These are phyloP conservation scores for Mycena sanguinolenta DNA, from an alignment of 768 basidiomycete species.

Conservation along the genomic window DNA sequence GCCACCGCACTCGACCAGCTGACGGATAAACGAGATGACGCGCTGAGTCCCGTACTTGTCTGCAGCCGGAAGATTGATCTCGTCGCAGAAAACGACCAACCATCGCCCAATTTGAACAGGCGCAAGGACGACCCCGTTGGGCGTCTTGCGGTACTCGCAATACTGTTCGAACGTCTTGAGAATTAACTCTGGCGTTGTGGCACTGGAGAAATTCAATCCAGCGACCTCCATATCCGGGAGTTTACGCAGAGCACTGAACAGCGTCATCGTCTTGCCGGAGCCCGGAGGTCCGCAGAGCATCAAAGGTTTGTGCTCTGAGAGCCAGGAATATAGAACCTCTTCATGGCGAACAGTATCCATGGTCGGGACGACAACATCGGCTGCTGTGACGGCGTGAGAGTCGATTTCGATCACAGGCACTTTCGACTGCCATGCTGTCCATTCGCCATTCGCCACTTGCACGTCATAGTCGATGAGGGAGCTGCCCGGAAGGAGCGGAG, in stretches of 20 bases:
- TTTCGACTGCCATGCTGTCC: slow-evolving; percentile 91
- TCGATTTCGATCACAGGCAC: slow-evolving; percentile 98
- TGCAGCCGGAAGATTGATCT: slow-evolving; percentile 96
- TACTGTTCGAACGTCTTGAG: slow-evolving; percentile 99
- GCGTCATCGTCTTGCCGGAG: slow-evolving; percentile 99
- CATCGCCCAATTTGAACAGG: slow-evolving; percentile 96
- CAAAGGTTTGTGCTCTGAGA: slow-evolving; percentile 97
- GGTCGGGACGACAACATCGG: slow-evolving; percentile 97
- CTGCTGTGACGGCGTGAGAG: slow-evolving; percentile 93
- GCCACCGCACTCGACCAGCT: slow-evolving; percentile 94
- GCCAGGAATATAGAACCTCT: slow-evolving; percentile 98
- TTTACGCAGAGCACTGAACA: slow-evolving; percentile 97
- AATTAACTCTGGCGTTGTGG: slow-evolving; percentile 97
- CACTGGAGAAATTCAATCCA: slow-evolving; percentile 98
- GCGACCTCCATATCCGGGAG: slow-evolving; percentile 99
- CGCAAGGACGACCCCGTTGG: slow-evolving; percentile 96
- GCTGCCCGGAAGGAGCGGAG: slow-evolving; percentile 76
- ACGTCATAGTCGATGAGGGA: slow-evolving; percentile 98
- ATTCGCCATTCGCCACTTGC: slow-evolving; percentile 85
- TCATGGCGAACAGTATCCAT: slow-evolving; percentile 99
- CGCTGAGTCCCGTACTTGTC: slow-evolving; percentile 99
- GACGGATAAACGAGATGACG: slow-evolving; percentile 98
- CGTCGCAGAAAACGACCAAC: slow-evolving; percentile 99
- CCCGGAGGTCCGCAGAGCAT: slow-evolving; percentile 99
- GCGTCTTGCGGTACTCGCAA: slow-evolving; percentile 98